These are phyloP conservation scores for Pyrenochaeta sp. DNA, from an alignment of 2,329 filamentous ascomycete species.

Conservation along the genomic window DNA sequence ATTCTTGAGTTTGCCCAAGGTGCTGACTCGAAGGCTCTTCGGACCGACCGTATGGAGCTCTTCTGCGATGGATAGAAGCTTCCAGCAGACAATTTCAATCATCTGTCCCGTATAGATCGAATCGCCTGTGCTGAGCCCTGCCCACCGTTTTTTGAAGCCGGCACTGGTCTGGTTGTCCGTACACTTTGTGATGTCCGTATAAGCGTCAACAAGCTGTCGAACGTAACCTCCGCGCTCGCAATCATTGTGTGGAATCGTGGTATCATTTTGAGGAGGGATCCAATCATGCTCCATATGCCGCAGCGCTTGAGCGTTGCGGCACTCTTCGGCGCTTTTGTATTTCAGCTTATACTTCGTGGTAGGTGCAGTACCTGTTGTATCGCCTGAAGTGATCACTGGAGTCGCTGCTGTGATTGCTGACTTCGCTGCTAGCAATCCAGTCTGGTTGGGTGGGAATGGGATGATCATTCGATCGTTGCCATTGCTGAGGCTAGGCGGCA, in stretches of 20 bases:
- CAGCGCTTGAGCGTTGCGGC: too few species aligned
- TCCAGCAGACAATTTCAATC: constrained; percentile 5
- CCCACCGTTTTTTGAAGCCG: background rate
- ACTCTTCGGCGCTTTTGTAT: too few species aligned
- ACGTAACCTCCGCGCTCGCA: background rate
- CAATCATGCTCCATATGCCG: too few species aligned
- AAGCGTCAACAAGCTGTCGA: constrained; percentile 2
- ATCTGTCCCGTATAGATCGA: background rate
- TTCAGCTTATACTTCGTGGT: too few species aligned
- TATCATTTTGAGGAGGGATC: background rate
- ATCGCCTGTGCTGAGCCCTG: background rate
- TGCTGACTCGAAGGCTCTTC: constrained; percentile 2
- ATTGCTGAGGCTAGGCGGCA: too few species aligned
- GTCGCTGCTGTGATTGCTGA: too few species aligned
- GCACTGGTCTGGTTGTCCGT: constrained; percentile 2
- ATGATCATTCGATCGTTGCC: too few species aligned
- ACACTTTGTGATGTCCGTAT: constrained; percentile 3
- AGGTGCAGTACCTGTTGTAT: too few species aligned
- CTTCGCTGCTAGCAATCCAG: too few species aligned
- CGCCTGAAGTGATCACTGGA: too few species aligned
- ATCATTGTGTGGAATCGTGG: constrained; percentile 1
- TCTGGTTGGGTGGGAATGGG: too few species aligned
- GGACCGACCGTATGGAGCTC: constrained; percentile 8
- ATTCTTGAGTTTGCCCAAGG: constrained; percentile 1
- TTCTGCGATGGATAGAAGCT: constrained; percentile 5